A percentile compares a stretch with the other conserved stretches of the same genome.
Conservation (phyloP, 352 stramenopile species). For the Phytophthora citricola region DNA sequence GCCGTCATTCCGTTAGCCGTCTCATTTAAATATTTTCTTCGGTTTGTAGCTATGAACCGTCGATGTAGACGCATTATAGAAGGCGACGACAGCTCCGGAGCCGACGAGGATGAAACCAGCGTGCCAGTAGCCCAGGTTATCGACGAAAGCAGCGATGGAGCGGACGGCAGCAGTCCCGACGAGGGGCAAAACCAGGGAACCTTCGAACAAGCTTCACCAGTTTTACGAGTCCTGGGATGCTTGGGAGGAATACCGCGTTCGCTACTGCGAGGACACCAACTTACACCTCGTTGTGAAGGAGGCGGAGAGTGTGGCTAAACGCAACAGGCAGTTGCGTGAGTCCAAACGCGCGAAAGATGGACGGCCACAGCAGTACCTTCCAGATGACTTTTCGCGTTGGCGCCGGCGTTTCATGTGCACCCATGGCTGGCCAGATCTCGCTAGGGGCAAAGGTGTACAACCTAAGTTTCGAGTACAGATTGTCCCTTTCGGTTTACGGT, state of each 20-base stretch:
- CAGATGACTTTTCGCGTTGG: neutral
- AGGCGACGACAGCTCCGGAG: too few relatives aligned
- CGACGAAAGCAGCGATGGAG: neutral
- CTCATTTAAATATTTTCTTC: too few relatives aligned
- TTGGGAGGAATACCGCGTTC: neutral
- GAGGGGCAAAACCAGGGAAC: neutral
- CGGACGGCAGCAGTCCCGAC: neutral
- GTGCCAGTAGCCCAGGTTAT: too few relatives aligned
- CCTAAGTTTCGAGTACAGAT: neutral
- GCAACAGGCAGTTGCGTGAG: neutral
- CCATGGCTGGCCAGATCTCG: neutral
- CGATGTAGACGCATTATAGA: too few relatives aligned
- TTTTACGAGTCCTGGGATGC: neutral
- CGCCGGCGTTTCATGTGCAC: conserved; percentile 6
- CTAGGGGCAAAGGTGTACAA: neutral
- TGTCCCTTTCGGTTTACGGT: conserved; percentile 2
- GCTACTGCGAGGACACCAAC: neutral
- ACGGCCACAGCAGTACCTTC: neutral
- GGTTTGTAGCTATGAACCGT: too few relatives aligned
- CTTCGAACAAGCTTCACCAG: too few relatives aligned
- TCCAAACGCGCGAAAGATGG: conserved; percentile 2
- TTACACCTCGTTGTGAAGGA: conserved; percentile 3
- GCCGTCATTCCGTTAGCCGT: neutral
- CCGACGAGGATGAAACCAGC: too few relatives aligned
- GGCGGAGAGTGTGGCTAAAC: neutral